phyloP scores from a whole-genome alignment of 139 green algal genomes.

The Tetradesmus obliquus region DNA sequence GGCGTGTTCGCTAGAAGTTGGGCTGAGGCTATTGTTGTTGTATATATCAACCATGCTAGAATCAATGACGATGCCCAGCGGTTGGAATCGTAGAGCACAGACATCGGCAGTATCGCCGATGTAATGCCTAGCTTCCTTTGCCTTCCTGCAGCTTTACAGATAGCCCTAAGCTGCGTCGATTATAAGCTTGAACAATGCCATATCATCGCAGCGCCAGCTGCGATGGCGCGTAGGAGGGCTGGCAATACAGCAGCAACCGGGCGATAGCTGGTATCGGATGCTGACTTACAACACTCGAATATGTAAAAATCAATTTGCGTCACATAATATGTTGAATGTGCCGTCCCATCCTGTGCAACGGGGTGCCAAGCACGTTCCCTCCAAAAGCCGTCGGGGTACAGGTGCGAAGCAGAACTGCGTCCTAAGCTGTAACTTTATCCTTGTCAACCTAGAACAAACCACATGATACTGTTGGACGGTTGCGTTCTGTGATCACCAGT shows the following conservation, averaged over 20 bases:
- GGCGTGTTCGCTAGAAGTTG: neutral
- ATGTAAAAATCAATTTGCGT: neutral
- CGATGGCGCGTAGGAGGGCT: neutral
- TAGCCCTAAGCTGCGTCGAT: too few relatives aligned
- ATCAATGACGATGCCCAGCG: neutral
- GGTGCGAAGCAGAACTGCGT: too few relatives aligned
- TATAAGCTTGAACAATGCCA: neutral
- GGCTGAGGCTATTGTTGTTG: neutral
- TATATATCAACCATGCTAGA: neutral
- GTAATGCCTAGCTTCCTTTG: neutral
- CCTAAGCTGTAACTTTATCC: too few relatives aligned
- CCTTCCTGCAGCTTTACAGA: neutral
- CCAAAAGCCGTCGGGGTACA: neutral
- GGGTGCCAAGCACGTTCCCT: neutral
- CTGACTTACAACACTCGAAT: neutral
- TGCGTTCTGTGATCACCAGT: too few relatives aligned
- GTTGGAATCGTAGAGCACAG: neutral
- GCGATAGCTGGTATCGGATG: too few relatives aligned
- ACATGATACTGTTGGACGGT: too few relatives aligned
- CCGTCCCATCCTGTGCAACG: neutral
- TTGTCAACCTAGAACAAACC: too few relatives aligned
- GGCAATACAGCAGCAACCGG: conserved; percentile 2
- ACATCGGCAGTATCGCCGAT: neutral
- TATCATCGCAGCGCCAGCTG: neutral
- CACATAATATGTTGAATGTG: neutral